Evolutionary conservation across 257 asterid genomes (phyloP), one percentile per base, ranked within the genome.

Genomic region (Eustoma russellianum): DNA sequence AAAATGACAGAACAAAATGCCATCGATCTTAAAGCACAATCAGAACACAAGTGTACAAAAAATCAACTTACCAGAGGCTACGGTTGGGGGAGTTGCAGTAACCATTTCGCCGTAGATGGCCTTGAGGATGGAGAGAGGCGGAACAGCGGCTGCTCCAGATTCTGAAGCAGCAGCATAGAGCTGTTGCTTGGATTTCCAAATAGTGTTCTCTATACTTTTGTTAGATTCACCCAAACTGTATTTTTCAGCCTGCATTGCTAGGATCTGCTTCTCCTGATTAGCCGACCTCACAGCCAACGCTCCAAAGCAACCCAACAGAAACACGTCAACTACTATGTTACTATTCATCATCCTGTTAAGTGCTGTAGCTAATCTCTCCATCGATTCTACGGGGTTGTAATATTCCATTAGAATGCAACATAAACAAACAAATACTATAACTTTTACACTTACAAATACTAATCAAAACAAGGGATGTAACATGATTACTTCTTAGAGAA

Each of bases 131-230:
- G 94, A 73, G 17, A 84, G 86, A 43, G 96, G 82, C 30, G 83
- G 73, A 47, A 76, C 35, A 46, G 91, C 70, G 5, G 66, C 54
- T 15, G 50, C 61, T 41, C 82, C 68, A 65, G 73, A 50, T 11
- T 72, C 73, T 47, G 72, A 74, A 16, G 89, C 96, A 68, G 79
- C 85, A 1, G 86, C 75, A 66, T 69, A 87, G 55, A 91, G 85
- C 62, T 69, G 72, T 70, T 85, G 95, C 68, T 87, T 91, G 92
- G 95, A 87, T 17, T 79, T 76, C 98, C 98, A 80, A 45, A 87
- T 73, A 17, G 83, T 52, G 30, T 24, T 77, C 59, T 79, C 84
- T 41, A 85, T 73, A 34, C 55, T 50, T 73, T 88, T 87, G 70
- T 89, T 89, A n/a, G 77, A 15, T 51, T 65, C 62, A 54, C 62